Base-by-base conservation (phyloP, 441 rosid genomes). In the Adansonia grandidieri region DNA sequence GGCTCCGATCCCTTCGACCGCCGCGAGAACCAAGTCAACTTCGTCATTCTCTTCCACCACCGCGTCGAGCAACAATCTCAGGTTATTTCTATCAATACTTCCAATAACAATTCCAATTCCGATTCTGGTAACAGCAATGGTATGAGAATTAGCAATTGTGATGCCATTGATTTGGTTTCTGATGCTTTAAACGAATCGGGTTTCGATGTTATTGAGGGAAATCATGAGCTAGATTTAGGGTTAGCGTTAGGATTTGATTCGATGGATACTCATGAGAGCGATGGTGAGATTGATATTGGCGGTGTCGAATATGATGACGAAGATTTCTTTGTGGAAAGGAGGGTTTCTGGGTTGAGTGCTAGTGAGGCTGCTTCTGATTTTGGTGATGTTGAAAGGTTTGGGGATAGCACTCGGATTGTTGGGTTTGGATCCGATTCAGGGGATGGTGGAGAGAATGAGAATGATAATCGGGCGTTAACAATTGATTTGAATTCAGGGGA, bases 31-130 rank as follows among this genome's bases (percentile, higher is more conserved):
- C 96, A 87, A 84, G 93, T 88, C 74, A 79, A 84, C 78, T 92
- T 86, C 82, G 89, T 89, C 76, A 88, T 93, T 90, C 92, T 85
- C 79, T 85, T 87, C 64, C 95, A 88, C 48, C 91, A 92, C 80
- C 97, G 92, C 15, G 95, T 86, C 68, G 96, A 90, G 42, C 42
- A 37, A 86, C 93, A 88, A 77, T 89, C 91, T 79, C 88, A 86
- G 86, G 86, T 88, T 71, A 82, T 65, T 73, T 78, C 78, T 57
- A 75, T n/a, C 42, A 51, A 42, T 73, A 15, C 28, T 45, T 28
- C 44, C 10, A 11, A n/a, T 8, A 53, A 37, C 45, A 57, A 3
- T 11, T 8, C 7, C 62, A 71, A 51, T 57, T 40, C 28, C 17
- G 15, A 15, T 57, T 40, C 50, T 2, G 66, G 4, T 22, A 45